Conservation (phyloP, 208 protist species). For the Spongospora subterranea region DNA sequence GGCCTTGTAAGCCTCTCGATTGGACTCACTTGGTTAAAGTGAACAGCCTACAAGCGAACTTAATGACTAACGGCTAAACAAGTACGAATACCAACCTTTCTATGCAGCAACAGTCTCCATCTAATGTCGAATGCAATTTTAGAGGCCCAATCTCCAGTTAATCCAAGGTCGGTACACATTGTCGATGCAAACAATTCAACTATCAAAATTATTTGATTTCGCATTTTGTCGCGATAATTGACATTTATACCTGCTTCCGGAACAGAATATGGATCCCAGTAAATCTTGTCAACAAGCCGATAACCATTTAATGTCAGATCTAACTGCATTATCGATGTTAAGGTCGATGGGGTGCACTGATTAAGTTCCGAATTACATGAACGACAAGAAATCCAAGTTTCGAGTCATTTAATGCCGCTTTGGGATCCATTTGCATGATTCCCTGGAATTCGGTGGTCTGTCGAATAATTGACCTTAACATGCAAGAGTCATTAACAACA, state of each 20-base stretch:
- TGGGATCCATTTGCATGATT: neutral
- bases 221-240: neutral
- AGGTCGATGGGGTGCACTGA: neutral
- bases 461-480: slow-evolving; percentile 31
- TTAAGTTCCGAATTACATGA: neutral
- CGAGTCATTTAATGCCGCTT: neutral
- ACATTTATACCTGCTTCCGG: neutral
- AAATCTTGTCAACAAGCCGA: slow-evolving; percentile 23
- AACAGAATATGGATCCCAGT: slow-evolving; percentile 2
- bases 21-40: neutral
- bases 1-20: neutral
- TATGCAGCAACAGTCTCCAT: slow-evolving; percentile 1
- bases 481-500: neutral
- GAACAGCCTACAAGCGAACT: neutral
- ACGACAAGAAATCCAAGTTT: neutral
- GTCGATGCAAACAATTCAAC: neutral
- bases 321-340: neutral
- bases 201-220: neutral
- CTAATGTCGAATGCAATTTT: slow-evolving; percentile 51
- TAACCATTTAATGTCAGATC: slow-evolving; percentile 11
- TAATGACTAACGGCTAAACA: neutral
- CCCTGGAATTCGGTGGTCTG: slow-evolving; percentile 24
- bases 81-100: slow-evolving; percentile 36
- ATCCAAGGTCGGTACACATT: slow-evolving; percentile 17
- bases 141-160: slow-evolving; percentile 9